Evolutionary conservation across 2,329 filamentous ascomycete species (phyloP), one percentile per base, ranked within the genome.

Genomic region (Talaromyces sp.): DNA sequence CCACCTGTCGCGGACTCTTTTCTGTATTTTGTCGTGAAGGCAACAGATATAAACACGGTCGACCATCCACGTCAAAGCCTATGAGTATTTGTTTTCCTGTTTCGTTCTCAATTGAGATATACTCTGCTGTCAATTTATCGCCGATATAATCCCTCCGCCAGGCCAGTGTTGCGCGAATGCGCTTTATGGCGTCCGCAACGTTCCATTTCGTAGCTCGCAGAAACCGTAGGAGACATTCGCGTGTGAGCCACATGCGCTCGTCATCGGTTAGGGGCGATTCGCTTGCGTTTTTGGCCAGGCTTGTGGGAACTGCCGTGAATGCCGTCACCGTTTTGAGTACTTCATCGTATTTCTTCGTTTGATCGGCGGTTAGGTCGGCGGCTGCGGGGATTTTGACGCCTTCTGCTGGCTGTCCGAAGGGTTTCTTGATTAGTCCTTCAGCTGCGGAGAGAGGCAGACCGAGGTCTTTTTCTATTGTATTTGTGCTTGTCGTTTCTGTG

Each of bases 131-230:
- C 64, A 80, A 75, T 62, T 86, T 88, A 67, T 91, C 87, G 65
- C 96, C 84, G 57, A 92, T 93, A 74, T 96, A 99, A 74, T 97
- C 93, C 64, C 94, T 86, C 56, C 95, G 88, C 95, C 95, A 99
- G 66, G 87, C 85, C 65, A 98, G 80, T 0, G 94, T 97, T 52
- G 86, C 86, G 70, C 89, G 87, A 47, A 98, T 79, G n/a, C 95
- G 90, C 75, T 89, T 90, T 70, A 89, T 85, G 9, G 95, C 88
- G 57, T 94, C 88, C 50, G 87, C 81, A 59, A 90, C 84, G 70
- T 89, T 84, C 93, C 95, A 99, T 79, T 96, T 97, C 43, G 92
- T 93, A 22, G 95, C 95, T 66, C 94, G 90, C 35, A 99, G 88
- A 76, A 97, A 99, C 70, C 95, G 90, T 47, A 97, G 84, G 16